Evolutionary conservation across 192 early-diverging fungal genomes (phyloP).

Genomic region (Linnemannia schmuckeri): DNA sequence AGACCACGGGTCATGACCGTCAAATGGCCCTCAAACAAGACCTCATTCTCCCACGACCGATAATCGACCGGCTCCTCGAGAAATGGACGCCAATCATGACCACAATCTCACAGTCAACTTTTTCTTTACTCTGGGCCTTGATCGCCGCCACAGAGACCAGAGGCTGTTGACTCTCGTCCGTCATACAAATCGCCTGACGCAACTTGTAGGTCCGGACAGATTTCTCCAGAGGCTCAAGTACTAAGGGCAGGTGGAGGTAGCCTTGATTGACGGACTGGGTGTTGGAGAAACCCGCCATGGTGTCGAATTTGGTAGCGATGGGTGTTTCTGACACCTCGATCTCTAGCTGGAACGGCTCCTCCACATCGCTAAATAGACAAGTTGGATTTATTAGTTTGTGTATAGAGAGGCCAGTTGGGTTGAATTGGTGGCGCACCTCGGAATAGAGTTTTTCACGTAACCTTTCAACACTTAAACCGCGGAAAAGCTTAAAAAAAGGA

Average conservation of each 20-base stretch:
- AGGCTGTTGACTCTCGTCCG: slow-evolving; percentile 9
- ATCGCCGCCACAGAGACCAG: not conserved
- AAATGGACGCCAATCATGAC: slow-evolving; percentile 49
- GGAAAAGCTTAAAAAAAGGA: not conserved
- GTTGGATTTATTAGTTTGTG: not conserved
- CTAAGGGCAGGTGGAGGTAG: slow-evolving; percentile 9
- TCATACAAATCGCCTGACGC: not conserved
- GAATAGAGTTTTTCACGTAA: not conserved
- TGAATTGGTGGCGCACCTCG: not conserved
- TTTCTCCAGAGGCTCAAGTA: slow-evolving; percentile 31
- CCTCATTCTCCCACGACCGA: slow-evolving; percentile 42
- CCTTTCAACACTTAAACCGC: not conserved
- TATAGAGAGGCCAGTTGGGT: not conserved
- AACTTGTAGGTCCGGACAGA: slow-evolving; percentile 44
- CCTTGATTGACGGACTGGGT: slow-evolving; percentile 37
- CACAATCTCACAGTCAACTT: slow-evolving; percentile 47
- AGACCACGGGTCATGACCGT: slow-evolving; percentile 43
- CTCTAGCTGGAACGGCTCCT: slow-evolving; percentile 43
- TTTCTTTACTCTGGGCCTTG: slow-evolving; percentile 31
- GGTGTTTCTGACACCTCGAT: slow-evolving; percentile 43
- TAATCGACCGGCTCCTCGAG: slow-evolving; percentile 50
- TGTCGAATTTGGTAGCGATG: slow-evolving; percentile 43
- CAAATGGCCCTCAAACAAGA: slow-evolving; percentile 28
- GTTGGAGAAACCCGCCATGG: slow-evolving; percentile 52
- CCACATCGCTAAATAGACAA: slow-evolving; percentile 25